Conservation (phyloP, 768 basidiomycete species). For the Candolleomyces aberdarensis region DNA sequence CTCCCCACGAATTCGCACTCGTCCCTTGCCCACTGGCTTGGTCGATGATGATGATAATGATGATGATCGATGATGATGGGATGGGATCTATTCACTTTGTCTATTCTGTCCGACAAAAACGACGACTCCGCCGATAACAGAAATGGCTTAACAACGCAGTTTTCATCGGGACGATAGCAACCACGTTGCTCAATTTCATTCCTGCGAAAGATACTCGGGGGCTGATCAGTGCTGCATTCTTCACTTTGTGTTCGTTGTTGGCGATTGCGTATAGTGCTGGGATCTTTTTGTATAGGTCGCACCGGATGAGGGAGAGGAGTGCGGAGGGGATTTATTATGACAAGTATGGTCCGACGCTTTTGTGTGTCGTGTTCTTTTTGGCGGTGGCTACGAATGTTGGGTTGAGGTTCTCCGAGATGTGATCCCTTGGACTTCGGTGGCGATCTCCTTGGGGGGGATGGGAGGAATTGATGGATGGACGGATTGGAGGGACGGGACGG, state of each 20-base stretch:
- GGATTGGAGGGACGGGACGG: no score
- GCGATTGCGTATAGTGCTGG: conserved; percentile 84
- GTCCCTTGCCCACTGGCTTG: background rate
- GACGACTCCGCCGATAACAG: conserved; percentile 33
- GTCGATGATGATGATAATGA: no score
- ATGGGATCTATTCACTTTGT: background rate
- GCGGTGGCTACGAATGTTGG: conserved; percentile 77
- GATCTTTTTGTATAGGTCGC: conserved; percentile 76
- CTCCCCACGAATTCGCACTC: background rate
- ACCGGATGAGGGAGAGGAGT: conserved; percentile 61
- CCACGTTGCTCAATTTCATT: conserved; percentile 85
- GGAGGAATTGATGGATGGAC: background rate
- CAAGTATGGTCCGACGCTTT: conserved; percentile 77
- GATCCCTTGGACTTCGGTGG: background rate
- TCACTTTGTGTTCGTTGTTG: conserved; percentile 86
- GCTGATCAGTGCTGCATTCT: conserved; percentile 82
- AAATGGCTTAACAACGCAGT: conserved; percentile 90
- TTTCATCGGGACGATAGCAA: conserved; percentile 86
- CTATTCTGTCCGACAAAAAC: background rate
- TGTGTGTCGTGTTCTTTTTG: conserved; percentile 65
- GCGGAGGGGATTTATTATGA: conserved; percentile 88
- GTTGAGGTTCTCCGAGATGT: conserved; percentile 60
- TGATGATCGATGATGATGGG: no score
- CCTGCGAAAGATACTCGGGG: conserved; percentile 69
- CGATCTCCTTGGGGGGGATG: background rate